Conservation (phyloP, 2,329 filamentous ascomycete genomes). For the Endocalyx cinctus region DNA sequence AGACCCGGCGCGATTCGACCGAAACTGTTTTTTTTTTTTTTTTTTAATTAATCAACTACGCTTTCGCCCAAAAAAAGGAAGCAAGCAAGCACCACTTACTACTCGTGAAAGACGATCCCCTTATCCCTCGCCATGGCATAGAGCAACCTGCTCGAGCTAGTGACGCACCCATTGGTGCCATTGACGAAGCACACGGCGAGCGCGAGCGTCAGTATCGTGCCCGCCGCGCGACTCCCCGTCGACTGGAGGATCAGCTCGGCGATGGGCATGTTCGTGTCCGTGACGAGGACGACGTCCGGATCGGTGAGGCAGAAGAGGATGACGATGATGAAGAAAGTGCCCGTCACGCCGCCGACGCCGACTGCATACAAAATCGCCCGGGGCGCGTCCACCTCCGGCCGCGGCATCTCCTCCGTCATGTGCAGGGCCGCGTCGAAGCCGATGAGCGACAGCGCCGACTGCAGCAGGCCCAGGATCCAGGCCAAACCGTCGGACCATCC, state of each 20-base stretch:
- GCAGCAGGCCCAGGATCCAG: conserved; percentile 43
- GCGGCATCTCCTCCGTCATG: conserved; percentile 43
- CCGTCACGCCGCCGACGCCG: conserved; percentile 37
- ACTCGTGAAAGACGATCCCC: conserved; percentile 30
- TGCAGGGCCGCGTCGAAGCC: conserved; percentile 42
- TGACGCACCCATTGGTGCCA: conserved; percentile 40
- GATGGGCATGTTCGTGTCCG: conserved; percentile 40
- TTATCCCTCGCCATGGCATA: conserved; percentile 43
- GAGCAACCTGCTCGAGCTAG: conserved; percentile 36
- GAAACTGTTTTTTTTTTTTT: conserved; percentile 22
- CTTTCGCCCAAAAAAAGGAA: background rate
- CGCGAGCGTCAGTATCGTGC: conserved; percentile 36
- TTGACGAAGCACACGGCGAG: conserved; percentile 40
- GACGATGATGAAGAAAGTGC: conserved; percentile 34
- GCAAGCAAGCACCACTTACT: conserved; percentile 13
- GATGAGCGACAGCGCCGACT: conserved; percentile 32
- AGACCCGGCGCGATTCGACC: conserved; percentile 31
- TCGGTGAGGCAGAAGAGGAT: conserved; percentile 38
- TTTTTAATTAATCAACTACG: too few species aligned
- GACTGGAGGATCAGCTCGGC: conserved; percentile 40
- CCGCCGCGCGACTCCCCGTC: conserved; percentile 33
- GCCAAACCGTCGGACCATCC: conserved; percentile 42
- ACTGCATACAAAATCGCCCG: conserved; percentile 40
- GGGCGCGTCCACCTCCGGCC: conserved; percentile 34
- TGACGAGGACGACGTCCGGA: conserved; percentile 27